Base-by-base conservation (phyloP, 495 filamentous ascomycete species). In the Aspergillus conjunctus region DNA sequence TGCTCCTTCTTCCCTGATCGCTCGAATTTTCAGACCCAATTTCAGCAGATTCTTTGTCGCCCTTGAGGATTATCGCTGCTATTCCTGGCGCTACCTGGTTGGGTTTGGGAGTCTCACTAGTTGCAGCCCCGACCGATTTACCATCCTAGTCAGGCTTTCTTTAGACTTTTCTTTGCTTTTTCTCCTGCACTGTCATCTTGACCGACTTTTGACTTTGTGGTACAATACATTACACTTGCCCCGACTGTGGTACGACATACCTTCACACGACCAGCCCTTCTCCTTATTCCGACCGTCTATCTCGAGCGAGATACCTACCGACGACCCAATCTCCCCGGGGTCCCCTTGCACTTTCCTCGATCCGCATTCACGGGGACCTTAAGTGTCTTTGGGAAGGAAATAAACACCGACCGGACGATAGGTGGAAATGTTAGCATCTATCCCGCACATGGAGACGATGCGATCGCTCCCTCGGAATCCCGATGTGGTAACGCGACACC, bases 151-250 rank as follows among this genome's bases (percentile, higher is more conserved):
- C 61, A 56, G 67, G 54, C 63, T 58, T 45, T 56, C 54, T 53
- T 59, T 64, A 53, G 56, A 54, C 51, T 53, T 66, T 59, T 63
- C 63, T 62, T 66, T 66, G 62, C 60, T 61, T 62, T 67, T 65
- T 66, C 61, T 62, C 41, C 65, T 67, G 51, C 64, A 64, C 64
- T 58, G 63, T 66, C 68, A 71, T 67, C 70, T 64, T 75, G 75
- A 76, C 75, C 75, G 73, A 77, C 75, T 73, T 77, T 77, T 77
- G 72, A 62, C 55, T 62, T 65, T 68, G 67, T 73, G 72, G 74
- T 74, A 78, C 75, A 63, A 64, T 68, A 64, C 69, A 71, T 72
- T 71, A 61, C 65, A 62, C 66, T 67, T 59, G 51, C 59, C 63
- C 68, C 68, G 71, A 73, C 71, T 68, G 75, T 67, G 63, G 73